These are phyloP conservation scores for Solanum hybrid DNA, from an alignment of 305 asterid genomes.

Conservation along the genomic window DNA sequence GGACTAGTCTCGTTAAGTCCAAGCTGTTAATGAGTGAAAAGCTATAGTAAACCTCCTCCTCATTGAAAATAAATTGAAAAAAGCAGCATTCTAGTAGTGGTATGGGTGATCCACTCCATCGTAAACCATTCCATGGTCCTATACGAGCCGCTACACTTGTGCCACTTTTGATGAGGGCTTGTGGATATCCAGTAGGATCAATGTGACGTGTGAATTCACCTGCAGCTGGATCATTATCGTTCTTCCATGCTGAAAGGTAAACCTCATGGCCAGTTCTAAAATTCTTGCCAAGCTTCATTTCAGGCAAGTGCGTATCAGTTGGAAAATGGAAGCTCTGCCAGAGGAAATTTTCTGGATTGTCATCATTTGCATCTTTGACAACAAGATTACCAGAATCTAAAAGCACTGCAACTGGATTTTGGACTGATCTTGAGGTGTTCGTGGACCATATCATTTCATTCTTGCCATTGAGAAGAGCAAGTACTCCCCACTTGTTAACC, in stretches of 20 bases:
- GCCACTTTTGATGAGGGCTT: not conserved
- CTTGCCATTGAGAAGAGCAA: not conserved
- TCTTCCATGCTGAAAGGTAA: slow-evolving; percentile 1
- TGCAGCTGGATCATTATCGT: not conserved
- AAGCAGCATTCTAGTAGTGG: not conserved
- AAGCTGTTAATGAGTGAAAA: not conserved
- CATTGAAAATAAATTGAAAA: not conserved
- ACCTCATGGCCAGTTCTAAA: not conserved
- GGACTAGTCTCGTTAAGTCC: not conserved
- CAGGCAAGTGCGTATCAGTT: not conserved
- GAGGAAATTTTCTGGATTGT: not conserved
- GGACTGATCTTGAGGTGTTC: not conserved
- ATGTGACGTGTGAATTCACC: not conserved
- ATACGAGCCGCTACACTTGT: not conserved
- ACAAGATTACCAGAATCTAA: slow-evolving; percentile 8
- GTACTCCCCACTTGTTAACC: not conserved
- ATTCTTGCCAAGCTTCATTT: slow-evolving; percentile 5
- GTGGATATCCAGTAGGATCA: slow-evolving; percentile 6
- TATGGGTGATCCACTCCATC: not conserved
- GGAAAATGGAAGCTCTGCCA: slow-evolving; percentile 6
- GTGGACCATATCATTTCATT: not conserved
- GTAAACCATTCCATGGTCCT: slow-evolving; percentile 9
- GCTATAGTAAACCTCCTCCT: not conserved
- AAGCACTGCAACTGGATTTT: not conserved
- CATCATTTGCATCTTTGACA: slow-evolving; percentile 1